Conservation (phyloP, 139 green algal genomes). For the Chlorella sp. region DNA sequence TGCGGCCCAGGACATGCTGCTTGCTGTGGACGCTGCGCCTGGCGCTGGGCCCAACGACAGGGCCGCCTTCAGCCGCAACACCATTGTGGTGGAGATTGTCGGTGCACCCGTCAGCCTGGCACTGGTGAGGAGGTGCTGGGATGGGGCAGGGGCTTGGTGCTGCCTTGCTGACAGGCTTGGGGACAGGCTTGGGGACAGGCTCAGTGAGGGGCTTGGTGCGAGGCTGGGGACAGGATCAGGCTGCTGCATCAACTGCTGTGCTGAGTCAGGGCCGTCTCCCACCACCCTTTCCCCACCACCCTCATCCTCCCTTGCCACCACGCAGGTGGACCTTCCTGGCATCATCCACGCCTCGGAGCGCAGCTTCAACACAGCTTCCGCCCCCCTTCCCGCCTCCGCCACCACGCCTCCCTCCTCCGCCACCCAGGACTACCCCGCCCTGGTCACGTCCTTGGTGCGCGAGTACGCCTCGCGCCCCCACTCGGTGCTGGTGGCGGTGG, state of each 20-base stretch:
- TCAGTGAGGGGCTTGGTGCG: no score
- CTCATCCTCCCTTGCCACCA: background rate
- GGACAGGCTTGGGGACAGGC: background rate
- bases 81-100: constrained; percentile 21
- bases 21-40: background rate
- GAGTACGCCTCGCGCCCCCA: background rate
- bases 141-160: no score
- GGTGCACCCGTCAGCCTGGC: constrained; percentile 18
- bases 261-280: background rate
- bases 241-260: background rate
- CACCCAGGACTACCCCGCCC: background rate
- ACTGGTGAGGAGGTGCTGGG: constrained; percentile 7
- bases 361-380: background rate
- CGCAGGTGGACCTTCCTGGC: constrained; percentile 22
- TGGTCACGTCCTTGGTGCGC: constrained; percentile 10
- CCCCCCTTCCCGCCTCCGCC: background rate
- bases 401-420: no score
- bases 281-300: background rate
- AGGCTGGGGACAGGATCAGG: background rate
- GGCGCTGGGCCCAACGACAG: background rate
- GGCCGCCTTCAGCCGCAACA: constrained; percentile 18
- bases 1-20: background rate
- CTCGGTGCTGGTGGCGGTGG: constrained; percentile 13
- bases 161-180: background rate
- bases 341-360: constrained; percentile 24